Conservation (phyloP, 2,329 filamentous ascomycete genomes). For the Exophiala dermatitidis region DNA sequence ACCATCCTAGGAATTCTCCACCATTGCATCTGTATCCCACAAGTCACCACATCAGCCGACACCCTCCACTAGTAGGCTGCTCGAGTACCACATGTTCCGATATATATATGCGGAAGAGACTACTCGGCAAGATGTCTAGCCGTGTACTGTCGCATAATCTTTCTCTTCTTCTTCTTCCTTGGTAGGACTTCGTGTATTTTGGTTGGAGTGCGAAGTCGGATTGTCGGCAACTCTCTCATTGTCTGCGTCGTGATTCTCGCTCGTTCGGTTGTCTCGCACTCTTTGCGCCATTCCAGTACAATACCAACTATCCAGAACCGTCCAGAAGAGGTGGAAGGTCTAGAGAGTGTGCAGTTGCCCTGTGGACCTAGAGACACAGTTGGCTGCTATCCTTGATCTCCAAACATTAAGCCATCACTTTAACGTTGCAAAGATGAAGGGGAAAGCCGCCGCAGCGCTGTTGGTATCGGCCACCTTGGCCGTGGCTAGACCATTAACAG, state of each 20-base stretch:
- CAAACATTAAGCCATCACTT: background rate
- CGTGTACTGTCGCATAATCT: background rate
- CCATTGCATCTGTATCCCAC: background rate
- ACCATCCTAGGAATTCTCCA: background rate
- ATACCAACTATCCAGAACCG: background rate
- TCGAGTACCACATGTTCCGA: background rate
- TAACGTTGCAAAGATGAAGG: background rate
- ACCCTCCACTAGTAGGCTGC: background rate
- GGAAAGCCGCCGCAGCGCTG: background rate
- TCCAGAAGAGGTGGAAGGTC: too few relatives aligned
- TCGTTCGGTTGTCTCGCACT: background rate
- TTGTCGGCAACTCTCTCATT: background rate
- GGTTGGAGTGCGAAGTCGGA: background rate
- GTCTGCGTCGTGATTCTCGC: background rate
- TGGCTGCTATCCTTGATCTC: too few relatives aligned
- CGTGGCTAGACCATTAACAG: background rate
- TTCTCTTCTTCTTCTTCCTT: background rate
- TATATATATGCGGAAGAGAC: background rate
- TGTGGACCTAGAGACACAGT: too few relatives aligned
- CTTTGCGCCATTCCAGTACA: background rate
- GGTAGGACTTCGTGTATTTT: background rate
- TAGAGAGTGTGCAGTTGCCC: too few relatives aligned
- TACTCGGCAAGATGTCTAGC: conserved; percentile 1
- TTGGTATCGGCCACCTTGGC: background rate
- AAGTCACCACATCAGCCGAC: background rate